Base-by-base conservation (phyloP, 495 filamentous ascomycete species). In the Letharia lupina region DNA sequence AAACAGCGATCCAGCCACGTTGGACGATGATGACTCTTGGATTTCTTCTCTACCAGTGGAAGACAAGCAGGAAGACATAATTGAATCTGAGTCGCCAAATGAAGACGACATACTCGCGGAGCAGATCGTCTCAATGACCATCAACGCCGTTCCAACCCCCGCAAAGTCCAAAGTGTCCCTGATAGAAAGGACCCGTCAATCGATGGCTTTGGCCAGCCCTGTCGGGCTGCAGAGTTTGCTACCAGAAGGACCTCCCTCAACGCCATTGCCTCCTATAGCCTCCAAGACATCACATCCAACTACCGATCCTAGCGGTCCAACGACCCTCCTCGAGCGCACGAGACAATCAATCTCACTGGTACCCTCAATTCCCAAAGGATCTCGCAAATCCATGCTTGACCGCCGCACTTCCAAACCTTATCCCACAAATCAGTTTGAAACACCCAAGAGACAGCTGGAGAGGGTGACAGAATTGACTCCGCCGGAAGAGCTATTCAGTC, bases 271-370 rank as follows among this genome's bases (percentile, higher is more conserved):
- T 40, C 58, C 33, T 42, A 33, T 47, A 12, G 59, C 65, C 15
- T 20, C 62, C 44, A 41, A 56, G 10, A 69, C 69, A 58, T 39
- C 56, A 10, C n/a, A 68, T 42, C 62, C 65, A 35, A 66, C 70
- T 31, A 52, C 68, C 31, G 73, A 75, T 61, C 74, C 79, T 69
- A 78, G 79, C 66, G 33, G 31, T 35, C 57, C 58, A 70, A 71
- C 47, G 13, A 76, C 75, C 15, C 82, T 96, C 20, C 77, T 86
- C 41, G 85, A 92, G 62, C 87, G 91, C 45, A 96, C 91, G 2
- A 82, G 90, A n/a, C 84, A 86, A 69, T 91, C 88, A 69, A 93
- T 96, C 87, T 89, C 87, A 20, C 74, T 81, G 12, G 67, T 85
- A 54, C 77, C 79, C 35, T 47, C 75, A 72, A 57, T 73, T 69